These are phyloP conservation scores for Rhododendron ferrugineum DNA, from an alignment of 148 eudicot species.

Conservation along the genomic window DNA sequence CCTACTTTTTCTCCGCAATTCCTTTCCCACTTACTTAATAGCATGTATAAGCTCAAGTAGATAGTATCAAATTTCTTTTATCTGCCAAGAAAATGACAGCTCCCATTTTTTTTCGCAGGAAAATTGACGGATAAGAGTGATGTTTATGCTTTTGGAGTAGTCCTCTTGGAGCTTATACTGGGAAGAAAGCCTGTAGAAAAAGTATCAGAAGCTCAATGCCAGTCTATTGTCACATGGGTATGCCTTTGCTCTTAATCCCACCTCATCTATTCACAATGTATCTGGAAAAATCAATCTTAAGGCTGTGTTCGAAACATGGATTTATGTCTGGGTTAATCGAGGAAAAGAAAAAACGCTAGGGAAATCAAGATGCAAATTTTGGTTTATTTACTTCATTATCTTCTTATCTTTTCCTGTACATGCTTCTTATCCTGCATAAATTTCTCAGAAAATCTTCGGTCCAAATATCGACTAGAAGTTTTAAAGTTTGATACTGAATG, in stretches of 20 bases:
- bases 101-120: constrained; percentile 34
- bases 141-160: constrained; percentile 88
- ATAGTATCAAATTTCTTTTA: background rate
- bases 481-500: background rate
- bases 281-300: background rate
- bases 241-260: background rate
- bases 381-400: background rate
- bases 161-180: constrained; percentile 82
- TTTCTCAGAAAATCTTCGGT: background rate
- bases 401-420: background rate
- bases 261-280: background rate
- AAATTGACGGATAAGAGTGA: constrained; percentile 94
- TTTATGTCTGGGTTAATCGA: background rate
- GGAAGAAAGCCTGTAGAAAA: constrained; percentile 87
- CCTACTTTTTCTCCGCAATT: background rate
- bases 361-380: background rate
- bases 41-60: background rate
- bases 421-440: background rate
- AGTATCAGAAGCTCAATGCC: constrained; percentile 66
- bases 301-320: background rate
- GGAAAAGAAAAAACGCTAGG: background rate
- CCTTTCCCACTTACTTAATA: background rate
- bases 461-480: background rate
- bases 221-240: constrained; percentile 95
- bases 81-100: background rate